phyloP scores from a whole-genome alignment of 2,329 filamentous ascomycete species.

The Geosmithia flava region DNA sequence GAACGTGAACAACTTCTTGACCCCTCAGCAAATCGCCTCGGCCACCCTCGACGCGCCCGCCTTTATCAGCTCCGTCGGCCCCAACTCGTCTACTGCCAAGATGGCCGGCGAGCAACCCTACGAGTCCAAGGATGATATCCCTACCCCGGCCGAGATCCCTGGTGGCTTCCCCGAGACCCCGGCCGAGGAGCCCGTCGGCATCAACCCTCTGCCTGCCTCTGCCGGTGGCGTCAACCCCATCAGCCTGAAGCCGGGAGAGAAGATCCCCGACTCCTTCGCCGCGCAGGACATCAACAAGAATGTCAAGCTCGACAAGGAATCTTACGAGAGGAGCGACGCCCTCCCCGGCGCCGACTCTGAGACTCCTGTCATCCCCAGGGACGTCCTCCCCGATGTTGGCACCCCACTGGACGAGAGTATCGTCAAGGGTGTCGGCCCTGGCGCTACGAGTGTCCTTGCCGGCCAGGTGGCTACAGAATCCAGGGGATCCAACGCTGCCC shows the following conservation, averaged over 20 bases:
- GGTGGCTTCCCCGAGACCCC: slow-evolving; percentile 56
- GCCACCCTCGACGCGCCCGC: slow-evolving; percentile 20
- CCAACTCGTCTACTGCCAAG: slow-evolving; percentile 58
- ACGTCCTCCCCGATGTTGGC: slow-evolving; percentile 68
- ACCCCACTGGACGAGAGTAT: slow-evolving; percentile 48
- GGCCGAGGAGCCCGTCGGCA: slow-evolving; percentile 34
- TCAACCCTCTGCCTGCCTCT: slow-evolving; percentile 51
- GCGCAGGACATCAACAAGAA: slow-evolving; percentile 57
- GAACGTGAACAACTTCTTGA: slow-evolving; percentile 89
- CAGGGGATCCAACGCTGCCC: slow-evolving; percentile 6
- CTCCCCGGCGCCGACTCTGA: slow-evolving; percentile 37
- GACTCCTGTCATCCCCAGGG: background rate
- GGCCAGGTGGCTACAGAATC: slow-evolving; percentile 54
- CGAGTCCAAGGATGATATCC: slow-evolving; percentile 13
- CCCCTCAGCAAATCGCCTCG: slow-evolving; percentile 53
- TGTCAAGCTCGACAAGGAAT: slow-evolving; percentile 69
- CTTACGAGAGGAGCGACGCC: slow-evolving; percentile 71
- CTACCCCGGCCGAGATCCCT: slow-evolving; percentile 23
- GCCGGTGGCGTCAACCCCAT: slow-evolving; percentile 66
- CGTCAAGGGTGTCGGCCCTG: slow-evolving; percentile 39
- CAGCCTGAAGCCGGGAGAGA: slow-evolving; percentile 65
- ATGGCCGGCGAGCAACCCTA: slow-evolving; percentile 48
- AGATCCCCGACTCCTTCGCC: slow-evolving; percentile 59
- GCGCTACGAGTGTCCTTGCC: slow-evolving; percentile 59
- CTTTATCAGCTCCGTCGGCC: slow-evolving; percentile 54